A percentile compares a stretch with the other conserved stretches of the same genome.
phyloP scores from a whole-genome alignment of 768 basidiomycete genomes.

The Hemileccinum rubropunctum region DNA sequence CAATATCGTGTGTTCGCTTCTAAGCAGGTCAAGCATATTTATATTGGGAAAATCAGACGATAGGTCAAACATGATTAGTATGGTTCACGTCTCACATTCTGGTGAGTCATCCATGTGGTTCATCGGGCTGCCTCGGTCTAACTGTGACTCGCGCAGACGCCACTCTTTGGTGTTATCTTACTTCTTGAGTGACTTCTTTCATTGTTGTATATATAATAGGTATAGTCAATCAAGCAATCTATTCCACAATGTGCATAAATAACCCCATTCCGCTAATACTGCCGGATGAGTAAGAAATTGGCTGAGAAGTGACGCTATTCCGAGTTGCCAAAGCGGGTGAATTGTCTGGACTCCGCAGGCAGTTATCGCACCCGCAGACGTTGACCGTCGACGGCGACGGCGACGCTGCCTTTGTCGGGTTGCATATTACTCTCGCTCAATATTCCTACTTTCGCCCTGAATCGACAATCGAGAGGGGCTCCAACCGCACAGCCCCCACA shows the following conservation, averaged over 20 bases:
- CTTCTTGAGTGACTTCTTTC: too few relatives aligned
- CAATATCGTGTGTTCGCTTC: too few relatives aligned
- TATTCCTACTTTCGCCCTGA: not conserved
- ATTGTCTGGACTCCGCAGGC: not conserved
- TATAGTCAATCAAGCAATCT: not conserved
- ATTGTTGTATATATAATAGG: too few relatives aligned
- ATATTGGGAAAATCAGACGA: not conserved
- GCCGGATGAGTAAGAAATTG: conserved; percentile 1
- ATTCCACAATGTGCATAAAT: not conserved
- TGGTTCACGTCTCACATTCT: not conserved
- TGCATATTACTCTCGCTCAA: not conserved
- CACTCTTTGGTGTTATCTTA: too few relatives aligned
- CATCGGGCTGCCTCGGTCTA: not conserved
- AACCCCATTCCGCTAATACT: not conserved
- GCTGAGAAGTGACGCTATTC: conserved; percentile 9
- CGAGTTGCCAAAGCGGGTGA: conserved; percentile 12
- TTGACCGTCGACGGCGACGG: conserved; percentile 10
- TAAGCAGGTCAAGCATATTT: too few relatives aligned
- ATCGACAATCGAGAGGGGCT: not conserved
- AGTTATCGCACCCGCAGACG: not conserved
- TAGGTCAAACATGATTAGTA: not conserved
- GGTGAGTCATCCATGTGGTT: not conserved
- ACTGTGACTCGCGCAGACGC: too few relatives aligned
- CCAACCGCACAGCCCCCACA: conserved; percentile 2
- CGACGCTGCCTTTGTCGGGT: conserved; percentile 1